These are phyloP conservation scores for Sporothrix dimorphospora DNA, from an alignment of 2,329 filamentous ascomycete species.

Conservation along the genomic window DNA sequence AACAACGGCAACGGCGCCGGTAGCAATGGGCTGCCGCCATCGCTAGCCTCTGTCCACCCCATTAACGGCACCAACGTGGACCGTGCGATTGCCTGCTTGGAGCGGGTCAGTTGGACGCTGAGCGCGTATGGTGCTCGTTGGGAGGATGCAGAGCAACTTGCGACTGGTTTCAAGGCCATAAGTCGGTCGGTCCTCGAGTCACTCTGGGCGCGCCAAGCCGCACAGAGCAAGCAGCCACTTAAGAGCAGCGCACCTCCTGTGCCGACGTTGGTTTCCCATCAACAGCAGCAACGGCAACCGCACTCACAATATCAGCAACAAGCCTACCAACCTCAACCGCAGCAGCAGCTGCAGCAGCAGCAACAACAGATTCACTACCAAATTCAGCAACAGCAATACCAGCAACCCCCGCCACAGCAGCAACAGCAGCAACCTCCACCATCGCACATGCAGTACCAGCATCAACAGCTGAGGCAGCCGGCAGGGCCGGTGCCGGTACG, in stretches of 20 bases:
- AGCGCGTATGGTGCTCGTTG: slow-evolving; percentile 62
- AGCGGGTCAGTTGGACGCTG: slow-evolving; percentile 57
- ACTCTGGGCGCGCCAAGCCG: slow-evolving; percentile 46
- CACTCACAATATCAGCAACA: slow-evolving; percentile 31
- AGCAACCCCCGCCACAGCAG: slow-evolving; percentile 13
- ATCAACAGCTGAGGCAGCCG: slow-evolving; percentile 26
- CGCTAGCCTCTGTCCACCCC: slow-evolving; percentile 14
- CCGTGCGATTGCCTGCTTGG: slow-evolving; percentile 59
- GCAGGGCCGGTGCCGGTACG: slow-evolving; percentile 16
- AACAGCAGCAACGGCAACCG: slow-evolving; percentile 42
- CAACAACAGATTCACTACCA: slow-evolving; percentile 35
- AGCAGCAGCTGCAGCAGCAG: slow-evolving; percentile 36
- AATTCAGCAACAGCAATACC: slow-evolving; percentile 9
- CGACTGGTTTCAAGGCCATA: slow-evolving; percentile 55
- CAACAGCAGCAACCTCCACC: slow-evolving; percentile 3
- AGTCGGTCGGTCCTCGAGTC: slow-evolving; percentile 51
- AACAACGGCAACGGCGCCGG: slow-evolving; percentile 35
- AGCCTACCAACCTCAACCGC: slow-evolving; percentile 33
- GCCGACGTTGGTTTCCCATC: slow-evolving; percentile 38
- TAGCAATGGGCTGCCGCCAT: neutral
- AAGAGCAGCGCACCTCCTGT: neutral
- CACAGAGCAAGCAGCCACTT: slow-evolving; percentile 37
- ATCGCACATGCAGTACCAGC: slow-evolving; percentile 26
- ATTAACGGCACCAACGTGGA: slow-evolving; percentile 53
- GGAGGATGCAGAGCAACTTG: slow-evolving; percentile 59